These are phyloP conservation scores for Colletotrichum costaricense DNA, from an alignment of 2,329 filamentous ascomycete species.

Conservation along the genomic window DNA sequence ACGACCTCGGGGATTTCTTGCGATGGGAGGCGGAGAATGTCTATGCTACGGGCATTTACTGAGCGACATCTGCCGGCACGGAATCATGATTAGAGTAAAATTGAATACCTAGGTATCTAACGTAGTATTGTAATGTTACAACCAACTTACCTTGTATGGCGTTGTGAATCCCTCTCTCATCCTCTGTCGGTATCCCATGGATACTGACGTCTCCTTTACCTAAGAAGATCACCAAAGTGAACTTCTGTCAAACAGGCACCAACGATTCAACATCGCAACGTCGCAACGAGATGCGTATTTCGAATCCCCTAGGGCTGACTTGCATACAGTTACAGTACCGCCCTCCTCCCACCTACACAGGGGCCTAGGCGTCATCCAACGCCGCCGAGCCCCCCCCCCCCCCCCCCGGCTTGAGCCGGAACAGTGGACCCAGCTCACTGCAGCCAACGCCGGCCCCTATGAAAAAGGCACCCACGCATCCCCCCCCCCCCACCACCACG, in stretches of 20 bases:
- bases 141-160: not conserved
- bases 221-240: not conserved
- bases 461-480: not conserved
- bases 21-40: conserved; percentile 67
- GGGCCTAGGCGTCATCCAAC: not conserved
- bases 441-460: not conserved
- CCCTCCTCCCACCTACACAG: not conserved
- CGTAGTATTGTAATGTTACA: not conserved
- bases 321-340: not conserved
- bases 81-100: not conserved
- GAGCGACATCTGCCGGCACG: not conserved
- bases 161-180: not conserved
- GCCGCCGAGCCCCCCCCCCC: not conserved
- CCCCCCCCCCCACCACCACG: not conserved
- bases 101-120: not conserved
- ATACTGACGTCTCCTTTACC: not conserved
- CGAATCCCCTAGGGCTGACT: conserved; percentile 2
- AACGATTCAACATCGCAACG: not conserved
- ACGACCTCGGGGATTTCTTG: conserved; percentile 69
- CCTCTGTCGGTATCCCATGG: not conserved
- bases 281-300: not conserved
- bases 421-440: not conserved
- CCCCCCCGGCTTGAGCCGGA: not conserved
- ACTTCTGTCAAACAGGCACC: not conserved
- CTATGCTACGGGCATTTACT: conserved; percentile 42